A percentile compares a stretch with the other conserved stretches of the same genome.
Evolutionary conservation across 768 basidiomycete species (phyloP).

Genomic region (Galerina marginata): DNA sequence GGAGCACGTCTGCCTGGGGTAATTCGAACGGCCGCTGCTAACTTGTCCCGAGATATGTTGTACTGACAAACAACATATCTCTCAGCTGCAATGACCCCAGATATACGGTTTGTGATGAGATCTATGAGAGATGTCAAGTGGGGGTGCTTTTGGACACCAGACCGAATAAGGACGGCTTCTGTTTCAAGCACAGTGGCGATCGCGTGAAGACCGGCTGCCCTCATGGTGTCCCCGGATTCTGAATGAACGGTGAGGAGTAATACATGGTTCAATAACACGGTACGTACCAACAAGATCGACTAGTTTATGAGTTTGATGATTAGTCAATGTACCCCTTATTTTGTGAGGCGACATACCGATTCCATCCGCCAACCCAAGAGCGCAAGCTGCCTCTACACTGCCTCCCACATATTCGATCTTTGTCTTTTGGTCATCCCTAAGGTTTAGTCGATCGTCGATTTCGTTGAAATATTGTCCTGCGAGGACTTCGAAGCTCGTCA

Average conservation of each 20-base stretch:
- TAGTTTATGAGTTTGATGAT: conserved; percentile 30
- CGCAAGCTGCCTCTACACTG: conserved; percentile 97
- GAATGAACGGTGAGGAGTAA: conserved; percentile 7
- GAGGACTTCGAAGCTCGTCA: conserved; percentile 94
- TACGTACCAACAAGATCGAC: conserved; percentile 93
- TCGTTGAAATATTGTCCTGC: conserved; percentile 76
- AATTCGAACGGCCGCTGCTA: conserved; percentile 66
- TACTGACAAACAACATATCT: conserved; percentile 93
- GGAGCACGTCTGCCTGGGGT: conserved; percentile 92
- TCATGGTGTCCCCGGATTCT: conserved; percentile 99
- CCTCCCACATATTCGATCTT: conserved; percentile 96
- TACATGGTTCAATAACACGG: not conserved
- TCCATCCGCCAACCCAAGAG: conserved; percentile 94
- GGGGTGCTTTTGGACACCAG: conserved; percentile 65
- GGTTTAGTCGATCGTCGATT: conserved; percentile 59
- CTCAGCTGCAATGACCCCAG: conserved; percentile 86
- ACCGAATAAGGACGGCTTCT: conserved; percentile 94
- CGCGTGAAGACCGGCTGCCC: conserved; percentile 92
- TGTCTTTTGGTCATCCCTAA: conserved; percentile 63
- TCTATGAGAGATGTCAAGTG: conserved; percentile 71
- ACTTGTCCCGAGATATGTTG: conserved; percentile 75
- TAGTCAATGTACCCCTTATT: conserved; percentile 6
- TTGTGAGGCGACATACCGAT: conserved; percentile 68
- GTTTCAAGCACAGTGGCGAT: conserved; percentile 85
- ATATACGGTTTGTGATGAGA: conserved; percentile 84